Percentiles rank a stretch among this genome's conserved stretches.
Evolutionary conservation across 2,329 filamentous ascomycete species (phyloP).

Genomic region (Orbilia quercus): DNA sequence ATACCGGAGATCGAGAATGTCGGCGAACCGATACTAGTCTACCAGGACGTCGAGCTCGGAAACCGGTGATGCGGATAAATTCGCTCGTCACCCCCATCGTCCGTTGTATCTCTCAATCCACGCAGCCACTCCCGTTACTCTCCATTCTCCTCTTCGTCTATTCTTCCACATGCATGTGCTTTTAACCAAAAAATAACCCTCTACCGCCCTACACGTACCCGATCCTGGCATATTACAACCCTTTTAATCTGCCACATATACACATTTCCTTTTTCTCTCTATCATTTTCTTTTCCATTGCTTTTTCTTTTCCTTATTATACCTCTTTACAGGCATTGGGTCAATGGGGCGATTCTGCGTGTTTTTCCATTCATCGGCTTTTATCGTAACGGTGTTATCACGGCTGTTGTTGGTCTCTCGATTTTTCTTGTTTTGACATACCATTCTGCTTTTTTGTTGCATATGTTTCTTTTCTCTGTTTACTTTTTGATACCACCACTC

Average conservation of each 20-base stretch:
- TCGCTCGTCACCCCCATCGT: conserved; percentile 6
- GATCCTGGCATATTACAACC: conserved; percentile 47
- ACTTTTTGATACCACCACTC: conserved; percentile 54
- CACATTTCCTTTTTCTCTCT: conserved; percentile 31
- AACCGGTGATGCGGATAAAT: conserved; percentile 32
- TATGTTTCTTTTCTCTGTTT: conserved; percentile 23
- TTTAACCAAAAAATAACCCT: conserved; percentile 9
- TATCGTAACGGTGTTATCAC: conserved; percentile 57
- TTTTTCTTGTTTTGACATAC: conserved; percentile 33
- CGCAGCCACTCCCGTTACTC: conserved; percentile 54
- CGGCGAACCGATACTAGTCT: conserved; percentile 92
- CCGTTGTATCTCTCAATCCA: conserved; percentile 56
- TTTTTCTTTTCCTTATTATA: conserved; percentile 45
- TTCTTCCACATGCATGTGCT: conserved; percentile 13
- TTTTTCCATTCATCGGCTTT: conserved; percentile 38
- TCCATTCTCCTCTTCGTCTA: conserved; percentile 47
- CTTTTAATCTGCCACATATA: conserved; percentile 47
- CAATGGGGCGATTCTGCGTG: conserved; percentile 50
- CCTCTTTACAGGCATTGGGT: conserved; percentile 56
- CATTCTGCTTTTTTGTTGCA: conserved; percentile 51
- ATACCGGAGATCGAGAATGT: conserved; percentile 99
- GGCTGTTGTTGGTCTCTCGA: conserved; percentile 51
- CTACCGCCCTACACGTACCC: conserved; percentile 29
- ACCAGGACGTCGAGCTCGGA: conserved; percentile 68
- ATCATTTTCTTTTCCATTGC: conserved; percentile 42